Conservation (phyloP, 495 filamentous ascomycete genomes). For the Parachaetomium inaequale region DNA sequence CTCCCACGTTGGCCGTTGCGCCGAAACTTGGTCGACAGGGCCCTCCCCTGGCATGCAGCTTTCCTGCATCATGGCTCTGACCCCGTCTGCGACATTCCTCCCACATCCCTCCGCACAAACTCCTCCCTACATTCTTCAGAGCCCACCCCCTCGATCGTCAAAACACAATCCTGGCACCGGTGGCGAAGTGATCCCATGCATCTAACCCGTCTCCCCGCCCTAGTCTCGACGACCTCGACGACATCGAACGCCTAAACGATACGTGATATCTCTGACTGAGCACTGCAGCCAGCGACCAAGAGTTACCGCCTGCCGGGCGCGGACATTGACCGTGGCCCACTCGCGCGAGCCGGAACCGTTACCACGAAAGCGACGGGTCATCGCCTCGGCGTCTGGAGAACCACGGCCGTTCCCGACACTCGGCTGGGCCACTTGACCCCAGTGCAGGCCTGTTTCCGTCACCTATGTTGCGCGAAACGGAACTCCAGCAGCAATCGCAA, state of each 20-base stretch:
- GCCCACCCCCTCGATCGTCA: slow-evolving; percentile 16
- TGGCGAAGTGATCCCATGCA: background rate
- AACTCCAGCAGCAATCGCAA: slow-evolving; percentile 42
- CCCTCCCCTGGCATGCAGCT: slow-evolving; percentile 36
- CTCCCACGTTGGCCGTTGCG: slow-evolving; percentile 16
- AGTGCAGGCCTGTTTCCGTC: slow-evolving; percentile 6
- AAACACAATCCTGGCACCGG: slow-evolving; percentile 19
- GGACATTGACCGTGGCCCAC: background rate
- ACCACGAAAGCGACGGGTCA: background rate
- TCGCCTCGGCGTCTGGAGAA: background rate
- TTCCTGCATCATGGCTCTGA: slow-evolving; percentile 27
- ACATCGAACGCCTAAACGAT: too few relatives aligned
- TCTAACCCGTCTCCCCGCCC: background rate
- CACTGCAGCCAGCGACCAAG: background rate
- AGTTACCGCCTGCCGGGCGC: background rate
- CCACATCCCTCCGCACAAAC: slow-evolving; percentile 16
- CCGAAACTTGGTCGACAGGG: slow-evolving; percentile 30
- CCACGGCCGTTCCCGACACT: background rate
- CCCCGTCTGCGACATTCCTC: slow-evolving; percentile 27
- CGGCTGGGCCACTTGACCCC: slow-evolving; percentile 18
- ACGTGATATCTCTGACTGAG: too few relatives aligned
- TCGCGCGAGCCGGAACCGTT: background rate
- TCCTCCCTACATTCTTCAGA: slow-evolving; percentile 32
- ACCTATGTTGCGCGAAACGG: slow-evolving; percentile 40
- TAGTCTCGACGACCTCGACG: background rate